phyloP scores from a whole-genome alignment of 164 flowering plant genomes.

The Liquidambar formosana region DNA sequence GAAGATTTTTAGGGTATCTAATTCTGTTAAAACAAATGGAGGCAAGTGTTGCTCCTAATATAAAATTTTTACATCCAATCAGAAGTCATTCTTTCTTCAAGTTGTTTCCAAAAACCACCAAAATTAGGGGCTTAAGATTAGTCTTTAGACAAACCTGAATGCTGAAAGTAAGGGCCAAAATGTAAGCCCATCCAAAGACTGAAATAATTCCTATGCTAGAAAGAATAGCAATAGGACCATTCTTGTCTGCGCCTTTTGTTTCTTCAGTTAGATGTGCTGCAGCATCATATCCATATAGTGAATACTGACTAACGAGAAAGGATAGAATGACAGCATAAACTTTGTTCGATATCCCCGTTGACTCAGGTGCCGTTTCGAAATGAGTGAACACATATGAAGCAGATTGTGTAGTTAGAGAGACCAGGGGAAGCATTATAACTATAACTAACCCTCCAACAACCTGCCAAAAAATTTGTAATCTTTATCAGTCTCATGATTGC shows the following conservation, averaged over 20 bases:
- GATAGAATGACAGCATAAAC: conserved; percentile 65
- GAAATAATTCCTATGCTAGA: conserved; percentile 66
- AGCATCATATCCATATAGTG: conserved; percentile 72
- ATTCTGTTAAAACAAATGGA: too few relatives aligned
- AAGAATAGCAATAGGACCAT: conserved; percentile 73
- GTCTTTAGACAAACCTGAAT: conserved; percentile 47
- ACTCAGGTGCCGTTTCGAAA: conserved; percentile 42
- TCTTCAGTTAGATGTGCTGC: conserved; percentile 85
- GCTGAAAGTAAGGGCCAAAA: conserved; percentile 74
- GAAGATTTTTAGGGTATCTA: too few relatives aligned
- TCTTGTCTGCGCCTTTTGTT: conserved; percentile 71
- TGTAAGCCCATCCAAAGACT: conserved; percentile 70
- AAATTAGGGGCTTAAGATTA: too few relatives aligned
- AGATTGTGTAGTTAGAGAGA: conserved; percentile 49
- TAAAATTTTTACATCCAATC: too few relatives aligned
- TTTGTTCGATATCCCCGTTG: conserved; percentile 60
- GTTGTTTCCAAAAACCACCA: too few relatives aligned
- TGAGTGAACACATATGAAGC: conserved; percentile 66
- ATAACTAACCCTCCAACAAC: conserved; percentile 56
- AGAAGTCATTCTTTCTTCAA: too few relatives aligned
- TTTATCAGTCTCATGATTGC: background rate
- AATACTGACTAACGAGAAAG: conserved; percentile 64
- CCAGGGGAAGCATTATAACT: conserved; percentile 67
- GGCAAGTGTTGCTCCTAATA: too few relatives aligned
- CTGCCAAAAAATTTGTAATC: conserved; percentile 23